Percentiles rank a stretch among this genome's conserved stretches.
phyloP scores from a whole-genome alignment of 768 basidiomycete genomes.

The Xerocomellus chrysenteron region DNA sequence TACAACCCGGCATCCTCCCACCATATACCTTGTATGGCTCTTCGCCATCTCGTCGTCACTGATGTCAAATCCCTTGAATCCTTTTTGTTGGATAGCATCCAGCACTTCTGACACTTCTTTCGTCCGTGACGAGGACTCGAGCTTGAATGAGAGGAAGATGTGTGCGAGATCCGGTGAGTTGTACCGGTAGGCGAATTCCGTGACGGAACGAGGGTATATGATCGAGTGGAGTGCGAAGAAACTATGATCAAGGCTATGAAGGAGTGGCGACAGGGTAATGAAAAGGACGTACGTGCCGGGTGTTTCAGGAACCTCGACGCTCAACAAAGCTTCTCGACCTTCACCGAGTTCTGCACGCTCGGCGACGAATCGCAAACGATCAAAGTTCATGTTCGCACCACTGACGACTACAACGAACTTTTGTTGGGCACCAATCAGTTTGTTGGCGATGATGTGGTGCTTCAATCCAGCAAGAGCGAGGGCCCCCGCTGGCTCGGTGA shows the following conservation, averaged over 20 bases:
- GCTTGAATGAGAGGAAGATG: conserved; percentile 88
- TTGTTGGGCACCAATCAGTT: conserved; percentile 79
- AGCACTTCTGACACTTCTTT: conserved; percentile 68
- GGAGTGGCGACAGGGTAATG: background rate
- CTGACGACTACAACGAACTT: conserved; percentile 90
- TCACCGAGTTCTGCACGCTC: conserved; percentile 98
- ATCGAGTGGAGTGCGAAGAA: conserved; percentile 84
- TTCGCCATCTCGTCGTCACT: conserved; percentile 96
- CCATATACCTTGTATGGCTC: conserved; percentile 90
- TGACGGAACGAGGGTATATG: conserved; percentile 89
- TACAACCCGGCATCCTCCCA: conserved; percentile 80
- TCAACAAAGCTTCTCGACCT: conserved; percentile 88
- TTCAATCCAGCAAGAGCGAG: conserved; percentile 91
- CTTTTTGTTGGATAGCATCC: conserved; percentile 54
- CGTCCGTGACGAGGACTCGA: conserved; percentile 52
- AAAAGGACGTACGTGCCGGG: conserved; percentile 72
- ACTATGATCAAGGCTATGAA: conserved; percentile 40
- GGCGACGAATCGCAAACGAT: conserved; percentile 93
- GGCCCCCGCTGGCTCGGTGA: conserved; percentile 96
- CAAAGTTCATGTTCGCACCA: conserved; percentile 99
- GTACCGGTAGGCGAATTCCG: conserved; percentile 95
- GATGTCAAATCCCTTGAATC: conserved; percentile 86
- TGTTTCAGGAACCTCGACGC: conserved; percentile 90
- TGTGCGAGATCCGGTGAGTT: conserved; percentile 72
- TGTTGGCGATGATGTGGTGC: conserved; percentile 76